Conservation (phyloP, 768 basidiomycete species). For the Leccinum sublutescens region DNA sequence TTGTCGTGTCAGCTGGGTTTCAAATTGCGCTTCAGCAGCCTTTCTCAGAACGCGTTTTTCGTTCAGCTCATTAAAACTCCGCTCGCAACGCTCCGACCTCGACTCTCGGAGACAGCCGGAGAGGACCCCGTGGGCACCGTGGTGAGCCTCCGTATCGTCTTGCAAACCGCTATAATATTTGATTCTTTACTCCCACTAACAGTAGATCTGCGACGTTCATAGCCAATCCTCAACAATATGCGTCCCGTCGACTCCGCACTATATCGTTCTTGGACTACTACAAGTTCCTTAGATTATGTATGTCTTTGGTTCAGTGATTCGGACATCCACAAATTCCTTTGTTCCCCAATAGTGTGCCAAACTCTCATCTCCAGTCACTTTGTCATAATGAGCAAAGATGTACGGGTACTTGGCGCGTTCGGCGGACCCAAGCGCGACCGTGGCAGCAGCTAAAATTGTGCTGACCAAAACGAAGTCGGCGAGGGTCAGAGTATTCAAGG, state of each 20-base stretch:
- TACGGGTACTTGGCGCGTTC: conserved; percentile 15
- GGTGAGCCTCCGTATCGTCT: too few relatives aligned
- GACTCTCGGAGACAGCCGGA: too few relatives aligned
- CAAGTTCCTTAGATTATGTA: not conserved
- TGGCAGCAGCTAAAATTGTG: not conserved
- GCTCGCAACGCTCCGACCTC: too few relatives aligned
- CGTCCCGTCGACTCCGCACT: not conserved
- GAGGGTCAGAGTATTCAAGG: conserved; percentile 13
- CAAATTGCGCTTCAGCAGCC: too few relatives aligned
- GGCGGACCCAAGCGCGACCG: conserved; percentile 9
- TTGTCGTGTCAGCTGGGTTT: too few relatives aligned
- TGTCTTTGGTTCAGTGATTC: conserved; percentile 1
- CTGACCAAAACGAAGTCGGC: conserved; percentile 22
- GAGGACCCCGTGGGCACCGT: too few relatives aligned
- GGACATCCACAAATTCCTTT: conserved; percentile 7
- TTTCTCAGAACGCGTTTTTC: too few relatives aligned
- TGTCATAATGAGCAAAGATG: conserved; percentile 21
- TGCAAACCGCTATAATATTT: too few relatives aligned
- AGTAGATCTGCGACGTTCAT: too few relatives aligned
- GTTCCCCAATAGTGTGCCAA: conserved; percentile 14
- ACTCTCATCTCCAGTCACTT: conserved; percentile 15
- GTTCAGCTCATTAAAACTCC: too few relatives aligned
- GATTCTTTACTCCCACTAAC: too few relatives aligned
- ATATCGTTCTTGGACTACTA: not conserved
- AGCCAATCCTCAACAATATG: too few relatives aligned